Conservation (phyloP, 2,329 filamentous ascomycete species). For the Alternaria novae-zelandiae region DNA sequence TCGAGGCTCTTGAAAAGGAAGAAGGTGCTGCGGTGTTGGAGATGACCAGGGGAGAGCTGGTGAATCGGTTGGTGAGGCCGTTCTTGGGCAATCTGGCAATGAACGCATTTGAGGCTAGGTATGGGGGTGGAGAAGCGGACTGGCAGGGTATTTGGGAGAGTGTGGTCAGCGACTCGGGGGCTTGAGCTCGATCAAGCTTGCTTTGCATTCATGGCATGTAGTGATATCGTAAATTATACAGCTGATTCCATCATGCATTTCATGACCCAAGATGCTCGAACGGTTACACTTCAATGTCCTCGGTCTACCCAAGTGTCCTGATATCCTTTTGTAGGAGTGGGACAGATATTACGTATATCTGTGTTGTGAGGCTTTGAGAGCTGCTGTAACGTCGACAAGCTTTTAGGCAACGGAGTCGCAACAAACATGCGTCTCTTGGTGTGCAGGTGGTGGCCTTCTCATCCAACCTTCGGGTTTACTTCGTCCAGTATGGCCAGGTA, state of each 20-base stretch:
- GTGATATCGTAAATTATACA: background rate
- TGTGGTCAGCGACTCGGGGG: conserved; percentile 38
- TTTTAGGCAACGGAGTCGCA: background rate
- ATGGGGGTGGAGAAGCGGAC: conserved; percentile 70
- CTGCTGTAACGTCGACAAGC: background rate
- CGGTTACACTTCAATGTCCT: background rate
- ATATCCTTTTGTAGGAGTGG: background rate
- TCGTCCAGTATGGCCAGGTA: background rate
- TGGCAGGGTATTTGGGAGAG: conserved; percentile 42
- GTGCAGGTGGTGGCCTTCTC: background rate
- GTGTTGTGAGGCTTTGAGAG: background rate
- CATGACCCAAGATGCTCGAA: background rate
- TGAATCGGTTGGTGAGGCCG: conserved; percentile 79
- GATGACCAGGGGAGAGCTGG: conserved; percentile 65
- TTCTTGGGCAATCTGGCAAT: conserved; percentile 95
- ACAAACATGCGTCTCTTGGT: background rate
- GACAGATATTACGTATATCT: background rate
- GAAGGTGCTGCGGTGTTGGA: conserved; percentile 57
- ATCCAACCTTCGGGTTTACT: background rate
- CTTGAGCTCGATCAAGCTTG: background rate
- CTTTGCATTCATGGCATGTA: background rate
- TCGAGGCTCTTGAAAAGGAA: conserved; percentile 41
- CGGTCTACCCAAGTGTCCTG: background rate
- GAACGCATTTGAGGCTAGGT: conserved; percentile 89
- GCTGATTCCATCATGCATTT: background rate